Evolutionary conservation across 495 filamentous ascomycete genomes (phyloP), one percentile per base, ranked within the genome.

Genomic region (Friedmanniomyces simplex): DNA sequence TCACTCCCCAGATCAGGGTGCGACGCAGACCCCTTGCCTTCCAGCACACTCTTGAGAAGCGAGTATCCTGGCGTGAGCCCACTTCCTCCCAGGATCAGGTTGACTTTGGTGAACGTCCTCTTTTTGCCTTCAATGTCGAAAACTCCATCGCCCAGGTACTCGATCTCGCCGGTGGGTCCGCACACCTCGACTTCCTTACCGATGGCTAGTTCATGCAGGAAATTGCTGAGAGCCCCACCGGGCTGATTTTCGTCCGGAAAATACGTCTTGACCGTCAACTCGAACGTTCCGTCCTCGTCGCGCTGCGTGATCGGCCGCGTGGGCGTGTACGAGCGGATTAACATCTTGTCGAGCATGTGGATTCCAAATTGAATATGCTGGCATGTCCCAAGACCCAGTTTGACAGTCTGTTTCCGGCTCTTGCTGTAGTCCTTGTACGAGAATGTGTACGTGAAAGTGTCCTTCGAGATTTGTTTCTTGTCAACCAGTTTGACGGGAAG

Each of bases 41-140:
- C 10, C 28, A 32, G 28, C 28, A 32, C 28, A 32, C 28, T 32
- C 28, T 32, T 60, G 36, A 71, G 63, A 16, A 72, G 39, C 28
- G 70, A 67, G 48, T 66, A 71, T 0, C 67, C 69, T 0, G 70
- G 68, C 0, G 68, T 71, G 1, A 73, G 56, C 2, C 66, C 64
- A 25, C 28, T 55, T 12, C 61, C 63, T 52, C 63, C 63, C 6
- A 54, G 54, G 16, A 62, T 43, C 1, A 64, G 52, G 25, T 21
- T 46, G 48, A 62, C 51, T 32, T 55, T 49, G 10, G 37, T 43
- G 52, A 64, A 62, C 52, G 24, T 61, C 37, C 8, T 50, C 50
- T 58, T 54, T 18, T 60, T 49, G 50, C 45, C 62, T 24, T 58
- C 47, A 42, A 66, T 63, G 1, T 21, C 34, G 48, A 66, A 66